Evolutionary conservation across 371 early-diverging fungal species (phyloP).

Genomic region (Mortierella sp.): DNA sequence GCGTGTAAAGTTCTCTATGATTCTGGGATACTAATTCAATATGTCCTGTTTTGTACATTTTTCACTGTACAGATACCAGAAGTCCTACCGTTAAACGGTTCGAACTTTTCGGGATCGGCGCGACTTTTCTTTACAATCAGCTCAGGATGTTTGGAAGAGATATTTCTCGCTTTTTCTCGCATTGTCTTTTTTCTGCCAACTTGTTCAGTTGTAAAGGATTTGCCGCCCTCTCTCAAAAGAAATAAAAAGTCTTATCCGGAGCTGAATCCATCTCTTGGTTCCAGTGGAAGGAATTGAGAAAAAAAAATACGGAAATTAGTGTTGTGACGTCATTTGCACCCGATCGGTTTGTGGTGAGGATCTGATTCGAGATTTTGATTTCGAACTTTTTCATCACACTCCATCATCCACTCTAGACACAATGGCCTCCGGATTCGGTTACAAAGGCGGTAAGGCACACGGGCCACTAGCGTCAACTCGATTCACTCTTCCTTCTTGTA

Average conservation of each 20-base stretch:
- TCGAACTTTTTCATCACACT: too few species aligned
- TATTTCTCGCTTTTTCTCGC: not conserved
- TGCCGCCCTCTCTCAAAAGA: slow-evolving; percentile 8
- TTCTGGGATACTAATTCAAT: too few species aligned
- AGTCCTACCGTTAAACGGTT: slow-evolving; percentile 53
- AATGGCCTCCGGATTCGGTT: slow-evolving; percentile 64
- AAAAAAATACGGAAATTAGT: too few species aligned
- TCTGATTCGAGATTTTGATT: too few species aligned
- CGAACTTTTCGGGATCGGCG: slow-evolving; percentile 24
- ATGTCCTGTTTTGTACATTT: too few species aligned
- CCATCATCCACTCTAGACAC: slow-evolving; percentile 6
- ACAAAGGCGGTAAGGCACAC: slow-evolving; percentile 55
- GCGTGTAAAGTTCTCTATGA: not conserved
- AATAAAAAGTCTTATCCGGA: slow-evolving; percentile 22
- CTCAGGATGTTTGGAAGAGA: slow-evolving; percentile 9
- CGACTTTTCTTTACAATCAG: slow-evolving; percentile 22
- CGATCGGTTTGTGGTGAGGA: too few species aligned
- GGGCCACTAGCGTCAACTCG: not conserved
- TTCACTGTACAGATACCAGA: slow-evolving; percentile 43
- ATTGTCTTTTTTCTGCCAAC: slow-evolving; percentile 3
- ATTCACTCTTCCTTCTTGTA: not conserved
- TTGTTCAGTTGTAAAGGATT: slow-evolving; percentile 10
- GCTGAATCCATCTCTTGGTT: slow-evolving; percentile 9
- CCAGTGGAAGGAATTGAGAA: too few species aligned
- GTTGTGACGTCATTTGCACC: too few species aligned